Percentiles rank a stretch among this genome's conserved stretches.
These are phyloP conservation scores for Somion occarium DNA, from an alignment of 1,284 basidiomycete species.

Conservation along the genomic window DNA sequence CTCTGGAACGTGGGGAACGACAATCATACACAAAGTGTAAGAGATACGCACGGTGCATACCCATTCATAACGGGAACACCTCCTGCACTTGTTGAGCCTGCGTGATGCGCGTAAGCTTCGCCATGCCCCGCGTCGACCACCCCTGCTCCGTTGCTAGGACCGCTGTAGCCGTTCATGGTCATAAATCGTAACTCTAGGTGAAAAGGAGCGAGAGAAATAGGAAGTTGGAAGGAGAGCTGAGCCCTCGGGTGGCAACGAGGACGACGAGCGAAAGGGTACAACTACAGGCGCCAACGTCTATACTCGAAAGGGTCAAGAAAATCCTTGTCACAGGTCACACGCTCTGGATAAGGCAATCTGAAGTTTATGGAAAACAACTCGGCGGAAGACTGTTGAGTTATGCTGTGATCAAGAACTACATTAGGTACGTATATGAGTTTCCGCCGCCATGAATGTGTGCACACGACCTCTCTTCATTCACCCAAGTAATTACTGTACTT, in stretches of 20 bases:
- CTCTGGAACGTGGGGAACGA: too few relatives aligned
- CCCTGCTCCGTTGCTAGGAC: conserved; percentile 27
- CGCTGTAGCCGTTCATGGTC: conserved; percentile 29
- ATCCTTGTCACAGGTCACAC: neutral
- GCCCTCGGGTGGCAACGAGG: neutral
- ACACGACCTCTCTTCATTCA: too few relatives aligned
- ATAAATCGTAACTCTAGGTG: conserved; percentile 2
- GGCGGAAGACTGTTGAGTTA: neutral
- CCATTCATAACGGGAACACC: conserved; percentile 20
- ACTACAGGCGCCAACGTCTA: neutral
- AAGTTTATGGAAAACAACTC: neutral
- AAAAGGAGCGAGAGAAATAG: conserved; percentile 1
- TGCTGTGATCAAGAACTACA: neutral
- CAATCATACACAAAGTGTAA: neutral
- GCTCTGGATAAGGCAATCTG: neutral
- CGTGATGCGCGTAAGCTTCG: conserved; percentile 20
- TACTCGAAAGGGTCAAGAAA: neutral
- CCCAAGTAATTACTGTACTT: too few relatives aligned
- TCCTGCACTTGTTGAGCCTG: conserved; percentile 19
- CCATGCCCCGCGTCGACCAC: conserved; percentile 15
- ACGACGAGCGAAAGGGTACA: neutral
- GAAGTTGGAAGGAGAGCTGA: neutral
- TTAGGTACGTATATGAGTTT: neutral
- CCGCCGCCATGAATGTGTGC: too few relatives aligned
- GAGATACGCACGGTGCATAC: conserved; percentile 24